Evolutionary conservation across 1,139 yeast genomes (phyloP).

Genomic region (Sugiyamaella novakii): DNA sequence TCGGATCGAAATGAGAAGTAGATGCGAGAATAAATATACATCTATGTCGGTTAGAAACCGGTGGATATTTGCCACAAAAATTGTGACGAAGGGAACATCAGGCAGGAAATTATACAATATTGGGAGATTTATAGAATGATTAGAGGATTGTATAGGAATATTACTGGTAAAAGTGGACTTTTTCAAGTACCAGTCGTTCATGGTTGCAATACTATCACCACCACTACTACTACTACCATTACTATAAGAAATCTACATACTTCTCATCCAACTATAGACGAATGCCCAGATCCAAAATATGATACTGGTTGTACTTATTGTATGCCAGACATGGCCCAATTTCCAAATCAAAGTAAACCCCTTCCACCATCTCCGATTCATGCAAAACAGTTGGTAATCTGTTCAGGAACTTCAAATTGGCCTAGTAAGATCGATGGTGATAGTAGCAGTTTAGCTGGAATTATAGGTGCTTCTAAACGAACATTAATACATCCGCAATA

Average conservation of each 20-base stretch:
- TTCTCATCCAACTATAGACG: conserved; percentile 21
- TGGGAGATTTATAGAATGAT: neutral
- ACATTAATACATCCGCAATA: conserved; percentile 41
- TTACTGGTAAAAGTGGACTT: no score
- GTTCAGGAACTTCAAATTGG: conserved; percentile 52
- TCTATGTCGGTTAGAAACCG: neutral
- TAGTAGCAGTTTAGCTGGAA: conserved; percentile 47
- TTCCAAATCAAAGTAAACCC: conserved; percentile 23
- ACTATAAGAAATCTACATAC: no score
- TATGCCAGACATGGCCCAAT: conserved; percentile 43
- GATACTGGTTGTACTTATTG: conserved; percentile 71
- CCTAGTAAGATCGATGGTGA: conserved; percentile 58
- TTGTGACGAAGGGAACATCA: no score
- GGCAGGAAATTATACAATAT: no score
- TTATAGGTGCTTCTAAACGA: conserved; percentile 18
- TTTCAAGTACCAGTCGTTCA: no score
- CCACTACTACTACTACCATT: no score
- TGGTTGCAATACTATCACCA: no score
- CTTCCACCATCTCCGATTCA: conserved; percentile 50
- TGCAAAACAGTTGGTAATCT: conserved; percentile 59
- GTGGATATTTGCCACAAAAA: neutral
- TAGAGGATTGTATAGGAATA: no score
- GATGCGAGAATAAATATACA: neutral
- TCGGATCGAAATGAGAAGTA: conserved; percentile 9
- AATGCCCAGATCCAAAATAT: conserved; percentile 54